These are phyloP conservation scores for Rutstroemia sydowiana DNA, from an alignment of 2,329 filamentous ascomycete genomes.

Conservation along the genomic window DNA sequence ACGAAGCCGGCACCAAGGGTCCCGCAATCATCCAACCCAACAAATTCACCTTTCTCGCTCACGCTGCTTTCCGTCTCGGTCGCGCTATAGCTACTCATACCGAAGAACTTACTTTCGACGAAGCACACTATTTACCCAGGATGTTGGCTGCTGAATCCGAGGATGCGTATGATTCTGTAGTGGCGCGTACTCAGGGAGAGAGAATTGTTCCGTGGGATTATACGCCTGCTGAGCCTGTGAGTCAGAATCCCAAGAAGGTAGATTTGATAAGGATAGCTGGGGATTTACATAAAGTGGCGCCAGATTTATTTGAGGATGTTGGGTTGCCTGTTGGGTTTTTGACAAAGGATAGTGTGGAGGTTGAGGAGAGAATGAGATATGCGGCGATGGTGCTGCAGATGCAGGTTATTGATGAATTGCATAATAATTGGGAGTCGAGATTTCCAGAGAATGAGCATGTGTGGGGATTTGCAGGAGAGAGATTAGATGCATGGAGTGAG, in stretches of 20 bases:
- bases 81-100: constrained; percentile 13
- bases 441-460: constrained; percentile 24
- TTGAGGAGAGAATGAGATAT: not conserved
- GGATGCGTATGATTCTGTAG: not conserved
- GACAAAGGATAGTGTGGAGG: constrained; percentile 1
- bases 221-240: not conserved
- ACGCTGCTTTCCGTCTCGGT: constrained; percentile 20
- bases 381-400: constrained; percentile 6
- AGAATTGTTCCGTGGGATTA: too few relatives aligned
- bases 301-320: constrained; percentile 17
- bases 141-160: not conserved
- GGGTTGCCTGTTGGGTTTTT: not conserved
- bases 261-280: constrained; percentile 14
- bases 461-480: constrained; percentile 23
- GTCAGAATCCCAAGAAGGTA: not conserved
- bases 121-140: not conserved
- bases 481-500: not conserved
- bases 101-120: not conserved
- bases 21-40: constrained; percentile 23
- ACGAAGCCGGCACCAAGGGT: constrained; percentile 12
- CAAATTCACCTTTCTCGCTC: constrained; percentile 17
- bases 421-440: constrained; percentile 24
- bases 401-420: constrained; percentile 24
- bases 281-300: constrained; percentile 17
- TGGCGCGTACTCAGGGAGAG: not conserved